A percentile compares a stretch with the other conserved stretches of the same genome.
Conservation (phyloP, 345 rosid genomes). For the Limnanthes douglasii region DNA sequence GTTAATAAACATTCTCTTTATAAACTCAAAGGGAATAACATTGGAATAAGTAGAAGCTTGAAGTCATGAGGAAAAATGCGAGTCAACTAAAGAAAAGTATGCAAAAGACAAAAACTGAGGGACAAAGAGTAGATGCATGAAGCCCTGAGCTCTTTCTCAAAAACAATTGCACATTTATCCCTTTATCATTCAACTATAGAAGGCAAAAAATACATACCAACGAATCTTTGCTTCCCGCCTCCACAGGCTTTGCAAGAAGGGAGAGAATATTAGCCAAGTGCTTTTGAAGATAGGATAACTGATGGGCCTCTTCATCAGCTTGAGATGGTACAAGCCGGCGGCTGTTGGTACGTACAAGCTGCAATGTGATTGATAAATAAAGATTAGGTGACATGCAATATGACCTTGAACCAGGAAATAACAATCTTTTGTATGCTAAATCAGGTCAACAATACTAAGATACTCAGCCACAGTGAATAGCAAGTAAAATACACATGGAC, state of each 20-base stretch:
- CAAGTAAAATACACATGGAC: background rate
- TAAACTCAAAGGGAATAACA: too few relatives aligned
- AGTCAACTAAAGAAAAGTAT: too few relatives aligned
- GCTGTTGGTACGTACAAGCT: slow-evolving; percentile 94
- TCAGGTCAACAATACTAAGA: background rate
- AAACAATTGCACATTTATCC: background rate
- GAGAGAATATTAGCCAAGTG: slow-evolving; percentile 72
- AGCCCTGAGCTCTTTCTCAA: too few relatives aligned
- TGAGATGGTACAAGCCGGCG: slow-evolving; percentile 93
- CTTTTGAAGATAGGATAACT: slow-evolving; percentile 83
- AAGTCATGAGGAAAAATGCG: too few relatives aligned
- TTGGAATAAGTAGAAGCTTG: too few relatives aligned
- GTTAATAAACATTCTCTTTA: too few relatives aligned
- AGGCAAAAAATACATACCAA: slow-evolving; percentile 37
- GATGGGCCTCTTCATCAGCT: slow-evolving; percentile 96
- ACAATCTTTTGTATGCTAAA: background rate
- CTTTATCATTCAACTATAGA: slow-evolving; percentile 3
- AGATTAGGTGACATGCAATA: slow-evolving; percentile 1
- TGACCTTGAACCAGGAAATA: slow-evolving; percentile 1
- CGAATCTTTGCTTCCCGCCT: slow-evolving; percentile 71
- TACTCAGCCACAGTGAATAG: background rate
- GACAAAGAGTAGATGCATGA: too few relatives aligned
- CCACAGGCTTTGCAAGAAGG: slow-evolving; percentile 76
- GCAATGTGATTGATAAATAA: slow-evolving; percentile 15
- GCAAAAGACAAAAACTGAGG: too few relatives aligned